A percentile compares a stretch with the other conserved stretches of the same genome.
Evolutionary conservation across 2,329 filamentous ascomycete species (phyloP).

Genomic region (Stachybotrys chlorohalonatus): DNA sequence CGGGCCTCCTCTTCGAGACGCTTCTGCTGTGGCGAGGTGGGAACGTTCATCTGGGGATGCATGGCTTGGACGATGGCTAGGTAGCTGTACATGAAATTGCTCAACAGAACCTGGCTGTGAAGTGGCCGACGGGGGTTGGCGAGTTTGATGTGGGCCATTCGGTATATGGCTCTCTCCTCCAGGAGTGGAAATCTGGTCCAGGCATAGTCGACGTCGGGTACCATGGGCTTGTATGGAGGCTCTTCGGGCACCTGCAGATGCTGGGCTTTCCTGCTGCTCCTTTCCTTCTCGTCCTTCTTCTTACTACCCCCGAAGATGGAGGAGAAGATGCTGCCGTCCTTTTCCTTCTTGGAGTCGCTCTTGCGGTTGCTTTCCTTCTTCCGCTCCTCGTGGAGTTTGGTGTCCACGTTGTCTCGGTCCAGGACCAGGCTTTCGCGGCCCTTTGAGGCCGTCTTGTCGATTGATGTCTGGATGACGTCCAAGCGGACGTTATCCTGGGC

Average conservation of each 20-base stretch:
- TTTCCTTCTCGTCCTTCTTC: slow-evolving; percentile 75
- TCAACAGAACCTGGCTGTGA: slow-evolving; percentile 89
- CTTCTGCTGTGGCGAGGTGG: slow-evolving; percentile 69
- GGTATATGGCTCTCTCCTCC: slow-evolving; percentile 93
- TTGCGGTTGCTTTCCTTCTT: slow-evolving; percentile 74
- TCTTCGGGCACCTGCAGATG: slow-evolving; percentile 75
- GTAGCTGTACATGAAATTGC: slow-evolving; percentile 99
- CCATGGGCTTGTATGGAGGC: slow-evolving; percentile 59
- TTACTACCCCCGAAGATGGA: slow-evolving; percentile 87
- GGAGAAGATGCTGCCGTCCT: slow-evolving; percentile 86
- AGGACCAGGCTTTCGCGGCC: slow-evolving; percentile 77
- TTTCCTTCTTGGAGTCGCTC: slow-evolving; percentile 77
- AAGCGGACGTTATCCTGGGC: slow-evolving; percentile 71
- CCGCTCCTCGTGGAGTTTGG: slow-evolving; percentile 68
- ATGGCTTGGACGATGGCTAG: slow-evolving; percentile 97
- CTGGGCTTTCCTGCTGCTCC: slow-evolving; percentile 62
- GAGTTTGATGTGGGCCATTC: slow-evolving; percentile 97
- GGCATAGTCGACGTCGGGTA: slow-evolving; percentile 86
- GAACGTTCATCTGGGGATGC: slow-evolving; percentile 91
- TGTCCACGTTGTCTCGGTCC: slow-evolving; percentile 66
- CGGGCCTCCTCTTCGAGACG: slow-evolving; percentile 46
- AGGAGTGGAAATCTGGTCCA: slow-evolving; percentile 94
- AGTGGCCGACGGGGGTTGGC: slow-evolving; percentile 91
- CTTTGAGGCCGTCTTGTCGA: slow-evolving; percentile 56
- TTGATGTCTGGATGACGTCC: slow-evolving; percentile 80